Evolutionary conservation across 106 monocot genomes (phyloP).

Genomic region (Allium fistulosum): DNA sequence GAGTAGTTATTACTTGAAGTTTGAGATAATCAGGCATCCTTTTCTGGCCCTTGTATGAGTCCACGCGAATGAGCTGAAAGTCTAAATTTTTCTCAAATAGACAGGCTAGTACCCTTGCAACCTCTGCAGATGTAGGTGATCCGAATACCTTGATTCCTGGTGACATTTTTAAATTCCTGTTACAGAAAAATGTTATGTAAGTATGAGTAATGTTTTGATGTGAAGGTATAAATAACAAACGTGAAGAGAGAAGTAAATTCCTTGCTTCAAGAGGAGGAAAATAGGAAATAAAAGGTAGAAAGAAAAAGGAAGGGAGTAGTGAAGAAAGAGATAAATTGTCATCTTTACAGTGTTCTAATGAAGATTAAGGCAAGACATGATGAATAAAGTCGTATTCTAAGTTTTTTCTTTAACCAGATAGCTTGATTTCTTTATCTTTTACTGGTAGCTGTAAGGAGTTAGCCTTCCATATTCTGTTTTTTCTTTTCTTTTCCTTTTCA

Average conservation of each 20-base stretch:
- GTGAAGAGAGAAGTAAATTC: slow-evolving; percentile 11
- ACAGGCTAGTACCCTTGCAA: slow-evolving; percentile 51
- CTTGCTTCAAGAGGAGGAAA: slow-evolving; percentile 35
- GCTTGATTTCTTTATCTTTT: too few relatives aligned
- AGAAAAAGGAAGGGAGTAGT: slow-evolving; percentile 8
- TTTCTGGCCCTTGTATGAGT: slow-evolving; percentile 24
- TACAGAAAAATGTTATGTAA: background rate
- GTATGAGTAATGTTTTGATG: background rate
- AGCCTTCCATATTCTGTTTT: too few relatives aligned
- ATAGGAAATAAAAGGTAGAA: slow-evolving; percentile 12
- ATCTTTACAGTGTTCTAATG: too few relatives aligned
- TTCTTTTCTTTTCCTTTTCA: too few relatives aligned
- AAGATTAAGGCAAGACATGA: too few relatives aligned
- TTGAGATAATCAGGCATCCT: slow-evolving; percentile 46
- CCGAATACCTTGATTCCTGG: slow-evolving; percentile 48
- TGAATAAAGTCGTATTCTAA: too few relatives aligned
- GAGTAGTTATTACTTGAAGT: slow-evolving; percentile 26
- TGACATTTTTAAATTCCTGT: slow-evolving; percentile 15
- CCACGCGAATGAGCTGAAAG: slow-evolving; percentile 63
- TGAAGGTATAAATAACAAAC: slow-evolving; percentile 5
- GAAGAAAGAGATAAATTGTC: background rate
- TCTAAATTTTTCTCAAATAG: slow-evolving; percentile 69
- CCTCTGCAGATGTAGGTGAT: slow-evolving; percentile 52
- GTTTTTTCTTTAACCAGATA: too few relatives aligned
- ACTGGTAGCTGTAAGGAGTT: too few relatives aligned